Base-by-base conservation (phyloP, 768 basidiomycete genomes). In the Rhodotorula toruloides region DNA sequence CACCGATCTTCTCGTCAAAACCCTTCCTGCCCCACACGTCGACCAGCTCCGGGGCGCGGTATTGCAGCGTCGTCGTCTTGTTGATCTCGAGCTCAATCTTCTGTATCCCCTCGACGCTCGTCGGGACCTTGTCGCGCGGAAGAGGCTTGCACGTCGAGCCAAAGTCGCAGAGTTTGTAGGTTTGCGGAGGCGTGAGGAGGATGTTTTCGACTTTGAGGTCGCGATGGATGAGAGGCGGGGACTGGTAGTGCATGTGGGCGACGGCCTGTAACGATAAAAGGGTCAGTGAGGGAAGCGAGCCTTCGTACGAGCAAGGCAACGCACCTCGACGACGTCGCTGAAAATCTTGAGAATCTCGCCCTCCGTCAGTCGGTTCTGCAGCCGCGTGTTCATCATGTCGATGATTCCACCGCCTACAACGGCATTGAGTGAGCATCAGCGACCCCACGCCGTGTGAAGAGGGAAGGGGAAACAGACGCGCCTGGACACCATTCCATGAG, bases 191-290 rank as follows among this genome's bases (percentile, higher is more conserved):
- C 12, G 91, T 86, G 75, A 94, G 90, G 2, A 99, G 84, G 73
- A 99, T 97, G 78, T 99, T 99, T 77, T 99, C 96, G 40, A 99
- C 93, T 79, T 99, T 99, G 76, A 99, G 84, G 79, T 99, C 96
- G 47, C 96, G 90, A 76, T 99, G 96, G 31, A 99, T 82, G 54
- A 99, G 82, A 29, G 96, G 84, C 9, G 91, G 91, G 31, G 87
- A 84, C 54, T 91, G 84, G 70, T 89, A 87, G 77, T 99, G 96
- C 96, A 99, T 98, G 67, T 85, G 88, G 9, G 91, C 93, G 29
- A 98, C 88, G 40, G 90, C 94, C 78, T 80, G 67, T 1, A 29
- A 44, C 14, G 49, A 52, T 29, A 42, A 13, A 43, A 12, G 31
- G 31, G 49, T 42, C 40, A 42, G 40, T n/a, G n/a, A n/a, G n/a